These are phyloP conservation scores for Candida maris DNA, from an alignment of 805 yeast genomes.

Conservation along the genomic window DNA sequence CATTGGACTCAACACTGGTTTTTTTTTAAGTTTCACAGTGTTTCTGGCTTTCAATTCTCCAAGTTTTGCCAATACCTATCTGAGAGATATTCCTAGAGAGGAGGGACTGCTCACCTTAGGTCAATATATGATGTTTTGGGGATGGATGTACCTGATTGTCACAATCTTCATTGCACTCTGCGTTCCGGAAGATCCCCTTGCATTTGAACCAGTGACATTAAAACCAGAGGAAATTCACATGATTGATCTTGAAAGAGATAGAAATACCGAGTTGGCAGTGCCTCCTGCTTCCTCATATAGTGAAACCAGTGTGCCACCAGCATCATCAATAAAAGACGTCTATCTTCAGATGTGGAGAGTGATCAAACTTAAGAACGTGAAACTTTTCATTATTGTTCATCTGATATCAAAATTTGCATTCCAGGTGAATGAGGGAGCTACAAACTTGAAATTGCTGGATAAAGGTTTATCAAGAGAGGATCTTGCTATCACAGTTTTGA, in stretches of 20 bases:
- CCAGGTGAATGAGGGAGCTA: slow-evolving; percentile 94
- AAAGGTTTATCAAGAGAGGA: slow-evolving; percentile 93
- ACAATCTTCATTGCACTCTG: slow-evolving; percentile 57
- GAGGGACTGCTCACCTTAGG: slow-evolving; percentile 69
- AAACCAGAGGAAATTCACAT: slow-evolving; percentile 22
- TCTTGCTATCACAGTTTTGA: slow-evolving; percentile 83
- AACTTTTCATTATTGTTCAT: slow-evolving; percentile 68
- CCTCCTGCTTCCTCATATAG: slow-evolving; percentile 26
- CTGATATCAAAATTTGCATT: slow-evolving; percentile 85
- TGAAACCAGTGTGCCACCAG: slow-evolving; percentile 9
- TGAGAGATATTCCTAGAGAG: slow-evolving; percentile 57
- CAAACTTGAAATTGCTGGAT: slow-evolving; percentile 85
- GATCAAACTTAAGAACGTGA: slow-evolving; percentile 67
- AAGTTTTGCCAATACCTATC: slow-evolving; percentile 85
- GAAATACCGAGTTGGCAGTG: slow-evolving; percentile 9
- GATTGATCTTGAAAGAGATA: slow-evolving; percentile 18
- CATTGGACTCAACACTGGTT: slow-evolving; percentile 89
- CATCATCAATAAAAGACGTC: slow-evolving; percentile 45
- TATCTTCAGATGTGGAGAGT: slow-evolving; percentile 66
- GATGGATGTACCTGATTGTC: slow-evolving; percentile 62
- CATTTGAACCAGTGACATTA: slow-evolving; percentile 24
- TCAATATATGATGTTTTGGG: slow-evolving; percentile 75
- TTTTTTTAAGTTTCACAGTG: slow-evolving; percentile 86
- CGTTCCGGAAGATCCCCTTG: slow-evolving; percentile 70
- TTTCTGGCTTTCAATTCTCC: slow-evolving; percentile 88